Evolutionary conservation across 2,329 filamentous ascomycete genomes (phyloP).

Genomic region (Beauveria medogensis): DNA sequence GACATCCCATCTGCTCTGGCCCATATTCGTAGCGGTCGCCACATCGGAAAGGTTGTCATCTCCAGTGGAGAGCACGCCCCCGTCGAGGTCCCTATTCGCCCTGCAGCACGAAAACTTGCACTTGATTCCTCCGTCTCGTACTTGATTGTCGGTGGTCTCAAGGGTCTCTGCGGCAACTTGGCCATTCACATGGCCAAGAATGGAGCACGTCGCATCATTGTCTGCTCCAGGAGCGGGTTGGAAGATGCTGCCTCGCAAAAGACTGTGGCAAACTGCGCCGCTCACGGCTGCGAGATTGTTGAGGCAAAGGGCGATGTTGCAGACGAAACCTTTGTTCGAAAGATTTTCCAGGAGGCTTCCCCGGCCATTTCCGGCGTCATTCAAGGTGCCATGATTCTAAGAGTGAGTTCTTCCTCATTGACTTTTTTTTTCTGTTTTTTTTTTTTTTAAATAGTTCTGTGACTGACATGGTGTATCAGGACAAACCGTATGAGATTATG

Average conservation of each 20-base stretch:
- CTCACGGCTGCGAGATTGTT: constrained; percentile 14
- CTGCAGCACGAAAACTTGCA: background rate
- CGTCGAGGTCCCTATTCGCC: background rate
- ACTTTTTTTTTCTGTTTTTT: background rate
- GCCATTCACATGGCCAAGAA: constrained; percentile 20
- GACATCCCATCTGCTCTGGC: constrained; percentile 29
- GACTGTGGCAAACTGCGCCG: constrained; percentile 15
- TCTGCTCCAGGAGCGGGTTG: constrained; percentile 19
- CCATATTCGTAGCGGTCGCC: constrained; percentile 29
- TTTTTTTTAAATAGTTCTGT: background rate
- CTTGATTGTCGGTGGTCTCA: constrained; percentile 22
- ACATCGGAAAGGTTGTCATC: constrained; percentile 30
- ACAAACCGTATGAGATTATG: constrained; percentile 20
- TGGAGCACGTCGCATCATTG: constrained; percentile 20
- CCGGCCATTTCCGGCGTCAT: constrained; percentile 27
- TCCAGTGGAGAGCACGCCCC: background rate
- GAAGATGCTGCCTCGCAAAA: constrained; percentile 10
- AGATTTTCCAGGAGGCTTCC: constrained; percentile 2
- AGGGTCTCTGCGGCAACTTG: constrained; percentile 21
- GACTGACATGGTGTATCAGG: background rate
- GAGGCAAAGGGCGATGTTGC: constrained; percentile 22
- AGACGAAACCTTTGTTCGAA: constrained; percentile 17
- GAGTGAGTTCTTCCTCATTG: background rate
- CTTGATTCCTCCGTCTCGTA: constrained; percentile 14
- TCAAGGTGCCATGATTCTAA: constrained; percentile 28